phyloP scores from a whole-genome alignment of 805 yeast species.

The Wickerhamiella occidentalis region DNA sequence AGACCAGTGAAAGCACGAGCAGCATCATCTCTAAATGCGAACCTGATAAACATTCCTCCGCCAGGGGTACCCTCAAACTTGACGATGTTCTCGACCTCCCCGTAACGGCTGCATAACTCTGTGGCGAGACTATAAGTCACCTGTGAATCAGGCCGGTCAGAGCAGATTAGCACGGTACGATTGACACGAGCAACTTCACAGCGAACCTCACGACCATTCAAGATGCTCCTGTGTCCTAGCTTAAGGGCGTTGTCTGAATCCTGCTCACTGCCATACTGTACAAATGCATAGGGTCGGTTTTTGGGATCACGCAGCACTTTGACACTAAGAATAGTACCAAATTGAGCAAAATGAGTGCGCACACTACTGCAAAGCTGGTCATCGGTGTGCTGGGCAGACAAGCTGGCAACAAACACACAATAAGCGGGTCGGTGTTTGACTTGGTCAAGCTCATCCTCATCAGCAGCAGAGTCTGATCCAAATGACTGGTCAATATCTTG shows the following conservation, averaged over 20 bases:
- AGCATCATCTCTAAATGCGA: slow-evolving; percentile 76
- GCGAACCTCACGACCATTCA: slow-evolving; percentile 67
- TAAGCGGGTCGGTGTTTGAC: slow-evolving; percentile 45
- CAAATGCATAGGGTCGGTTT: slow-evolving; percentile 86
- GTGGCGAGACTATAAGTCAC: slow-evolving; percentile 20
- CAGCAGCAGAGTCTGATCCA: neutral
- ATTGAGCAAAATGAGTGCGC: slow-evolving; percentile 50
- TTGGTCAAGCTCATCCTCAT: neutral
- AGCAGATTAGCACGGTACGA: slow-evolving; percentile 55
- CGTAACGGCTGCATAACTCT: slow-evolving; percentile 27
- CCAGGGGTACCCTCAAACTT: slow-evolving; percentile 19
- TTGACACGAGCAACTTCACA: slow-evolving; percentile 90
- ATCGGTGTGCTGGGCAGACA: slow-evolving; percentile 52
- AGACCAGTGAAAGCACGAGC: slow-evolving; percentile 58
- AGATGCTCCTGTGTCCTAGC: slow-evolving; percentile 52
- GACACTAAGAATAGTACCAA: slow-evolving; percentile 61
- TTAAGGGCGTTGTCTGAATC: slow-evolving; percentile 59
- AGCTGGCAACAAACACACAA: slow-evolving; percentile 80
- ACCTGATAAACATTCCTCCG: slow-evolving; percentile 62
- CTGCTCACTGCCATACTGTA: slow-evolving; percentile 60
- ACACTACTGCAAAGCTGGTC: slow-evolving; percentile 62
- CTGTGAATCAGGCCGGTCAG: slow-evolving; percentile 1
- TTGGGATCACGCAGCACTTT: slow-evolving; percentile 74
- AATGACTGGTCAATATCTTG: neutral
- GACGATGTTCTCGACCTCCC: slow-evolving; percentile 62